Percentiles rank a stretch among this genome's conserved stretches.
Evolutionary conservation across 805 yeast genomes (phyloP).

Genomic region (Hanseniaspora lindneri): DNA sequence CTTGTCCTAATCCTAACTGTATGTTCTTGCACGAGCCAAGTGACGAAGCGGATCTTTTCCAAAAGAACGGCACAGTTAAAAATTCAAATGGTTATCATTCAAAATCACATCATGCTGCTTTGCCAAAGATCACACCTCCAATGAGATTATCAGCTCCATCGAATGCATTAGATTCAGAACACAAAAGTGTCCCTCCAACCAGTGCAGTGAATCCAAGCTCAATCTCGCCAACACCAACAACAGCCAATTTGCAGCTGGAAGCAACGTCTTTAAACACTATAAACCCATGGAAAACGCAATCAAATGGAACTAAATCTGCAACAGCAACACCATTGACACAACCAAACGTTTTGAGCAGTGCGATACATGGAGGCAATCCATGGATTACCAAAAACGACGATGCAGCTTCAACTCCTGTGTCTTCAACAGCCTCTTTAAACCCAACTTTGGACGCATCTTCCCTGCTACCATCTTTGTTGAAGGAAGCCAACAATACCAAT

Average conservation of each 20-base stretch:
- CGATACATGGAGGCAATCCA: slow-evolving; percentile 13
- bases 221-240: slow-evolving; percentile 1
- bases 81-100: slow-evolving; percentile 13
- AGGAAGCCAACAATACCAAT: slow-evolving; percentile 11
- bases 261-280: too few relatives aligned
- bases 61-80: slow-evolving; percentile 35
- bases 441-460: slow-evolving; percentile 2
- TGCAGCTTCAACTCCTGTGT: slow-evolving; percentile 29
- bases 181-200: slow-evolving; percentile 22
- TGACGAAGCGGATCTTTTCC: slow-evolving; percentile 94
- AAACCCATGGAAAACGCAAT: slow-evolving; percentile 7
- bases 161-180: slow-evolving; percentile 27
- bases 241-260: neutral
- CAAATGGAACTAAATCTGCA: neutral
- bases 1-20: slow-evolving; percentile 96
- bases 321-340: slow-evolving; percentile 1
- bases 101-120: slow-evolving; percentile 45
- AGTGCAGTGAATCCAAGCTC: neutral
- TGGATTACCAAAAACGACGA: slow-evolving; percentile 1
- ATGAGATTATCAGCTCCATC: slow-evolving; percentile 30
- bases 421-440: slow-evolving; percentile 17
- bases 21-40: slow-evolving; percentile 99
- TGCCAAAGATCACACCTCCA: slow-evolving; percentile 18
- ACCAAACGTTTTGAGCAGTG: slow-evolving; percentile 1
- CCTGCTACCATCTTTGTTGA: neutral